phyloP scores from a whole-genome alignment of 2,329 filamentous ascomycete species.

The Colletotrichum sp. region DNA sequence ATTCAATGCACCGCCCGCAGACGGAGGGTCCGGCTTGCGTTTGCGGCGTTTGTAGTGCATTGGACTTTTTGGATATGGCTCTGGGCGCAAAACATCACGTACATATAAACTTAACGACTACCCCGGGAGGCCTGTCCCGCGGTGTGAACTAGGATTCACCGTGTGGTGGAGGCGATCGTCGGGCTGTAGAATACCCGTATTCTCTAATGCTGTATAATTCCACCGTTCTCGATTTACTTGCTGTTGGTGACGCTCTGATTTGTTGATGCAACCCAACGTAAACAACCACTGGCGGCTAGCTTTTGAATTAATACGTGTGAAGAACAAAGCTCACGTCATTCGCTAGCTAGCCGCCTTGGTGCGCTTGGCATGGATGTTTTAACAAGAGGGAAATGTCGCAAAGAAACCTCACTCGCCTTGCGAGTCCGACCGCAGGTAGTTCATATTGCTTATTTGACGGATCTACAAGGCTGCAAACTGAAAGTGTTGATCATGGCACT shows the following conservation, averaged over 20 bases:
- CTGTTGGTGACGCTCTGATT: not conserved
- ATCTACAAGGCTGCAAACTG: not conserved
- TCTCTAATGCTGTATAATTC: conserved; percentile 44
- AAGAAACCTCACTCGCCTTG: not conserved
- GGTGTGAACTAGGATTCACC: conserved; percentile 18
- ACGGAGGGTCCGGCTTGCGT: not conserved
- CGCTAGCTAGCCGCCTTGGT: not conserved
- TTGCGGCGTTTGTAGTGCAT: conserved; percentile 5
- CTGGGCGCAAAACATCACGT: conserved; percentile 15
- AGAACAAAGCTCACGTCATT: not conserved
- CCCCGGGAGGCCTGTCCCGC: conserved; percentile 16
- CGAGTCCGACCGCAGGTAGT: not conserved
- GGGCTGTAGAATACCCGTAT: conserved; percentile 27
- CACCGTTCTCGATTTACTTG: not conserved
- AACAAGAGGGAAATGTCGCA: not conserved
- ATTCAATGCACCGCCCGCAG: conserved; percentile 8
- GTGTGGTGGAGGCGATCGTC: conserved; percentile 15
- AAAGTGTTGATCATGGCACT: not conserved
- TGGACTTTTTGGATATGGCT: conserved; percentile 12
- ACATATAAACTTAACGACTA: conserved; percentile 17
- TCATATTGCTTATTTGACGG: not conserved
- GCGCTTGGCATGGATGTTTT: not conserved
- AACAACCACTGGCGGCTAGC: not conserved
- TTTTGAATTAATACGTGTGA: not conserved
- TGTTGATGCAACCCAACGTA: not conserved